phyloP scores from a whole-genome alignment of 257 asterid species.

The Hygrophila difformis region DNA sequence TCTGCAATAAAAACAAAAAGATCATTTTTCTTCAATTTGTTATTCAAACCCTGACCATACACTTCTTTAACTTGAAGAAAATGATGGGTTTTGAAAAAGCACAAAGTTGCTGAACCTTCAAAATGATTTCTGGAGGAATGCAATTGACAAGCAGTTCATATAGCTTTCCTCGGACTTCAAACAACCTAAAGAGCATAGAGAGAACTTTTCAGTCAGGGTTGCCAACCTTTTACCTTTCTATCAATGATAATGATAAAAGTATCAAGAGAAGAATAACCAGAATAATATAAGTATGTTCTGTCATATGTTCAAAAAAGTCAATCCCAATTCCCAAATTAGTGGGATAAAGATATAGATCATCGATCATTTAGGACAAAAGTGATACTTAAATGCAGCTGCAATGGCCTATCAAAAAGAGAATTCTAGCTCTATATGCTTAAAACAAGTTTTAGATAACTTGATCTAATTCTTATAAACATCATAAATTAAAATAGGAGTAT shows the following conservation, averaged over 20 bases:
- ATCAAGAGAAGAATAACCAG: not conserved
- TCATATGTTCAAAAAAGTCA: too few species aligned
- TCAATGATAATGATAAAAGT: constrained; percentile 1
- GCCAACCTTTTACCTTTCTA: too few species aligned
- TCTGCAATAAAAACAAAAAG: constrained; percentile 40
- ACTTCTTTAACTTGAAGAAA: constrained; percentile 2
- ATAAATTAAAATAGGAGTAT: too few species aligned
- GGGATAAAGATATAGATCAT: too few species aligned
- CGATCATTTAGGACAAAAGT: too few species aligned
- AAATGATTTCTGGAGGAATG: constrained; percentile 83
- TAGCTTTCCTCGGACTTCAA: constrained; percentile 88
- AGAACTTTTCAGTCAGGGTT: constrained; percentile 9
- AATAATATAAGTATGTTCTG: too few species aligned
- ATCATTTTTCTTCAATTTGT: constrained; percentile 6
- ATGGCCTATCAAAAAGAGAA: too few species aligned
- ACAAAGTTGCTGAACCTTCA: constrained; percentile 53
- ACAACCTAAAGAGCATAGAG: constrained; percentile 53
- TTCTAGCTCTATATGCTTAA: too few species aligned
- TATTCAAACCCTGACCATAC: not conserved
- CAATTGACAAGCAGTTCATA: constrained; percentile 89
- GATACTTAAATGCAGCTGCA: too few species aligned
- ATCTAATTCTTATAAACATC: too few species aligned
- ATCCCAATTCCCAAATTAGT: too few species aligned
- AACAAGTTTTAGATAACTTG: too few species aligned
- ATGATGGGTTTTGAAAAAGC: constrained; percentile 12